Base-by-base conservation (phyloP, 495 filamentous ascomycete genomes). In the Paragyromitra xinjiangensis region DNA sequence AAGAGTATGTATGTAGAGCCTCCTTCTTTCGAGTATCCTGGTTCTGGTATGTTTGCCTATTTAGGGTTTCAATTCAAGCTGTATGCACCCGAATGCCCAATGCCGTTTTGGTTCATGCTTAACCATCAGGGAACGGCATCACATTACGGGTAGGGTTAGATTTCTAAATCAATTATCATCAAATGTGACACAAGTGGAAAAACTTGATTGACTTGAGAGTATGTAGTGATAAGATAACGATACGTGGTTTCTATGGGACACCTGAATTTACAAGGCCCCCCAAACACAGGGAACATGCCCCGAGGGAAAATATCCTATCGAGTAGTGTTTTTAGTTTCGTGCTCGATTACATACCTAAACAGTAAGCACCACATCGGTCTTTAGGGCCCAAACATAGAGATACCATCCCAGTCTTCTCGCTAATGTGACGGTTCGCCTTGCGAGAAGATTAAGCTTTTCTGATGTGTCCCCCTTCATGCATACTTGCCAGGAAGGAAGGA, bases 341-440 rank as follows among this genome's bases (percentile, higher is more conserved):
- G 12, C 29, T n/a, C 29, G 29, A 39, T 39, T 39, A 39, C 14
- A 37, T 16, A 3, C n/a, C n/a, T 63, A 19, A n/a, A 63, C 7
- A 3, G 6, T 22, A 26, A 11, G 39, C 37, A 42, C n/a, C 1
- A 58, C 22, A 29, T 58, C 50, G 19, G 50, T 0, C 8, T 8
- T 19, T n/a, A 24, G 19, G 3, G 16, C 56, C 12, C 6, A 63
- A 19, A 9, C 11, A n/a, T 42, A 2, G 16, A 26, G 19, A 19
- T 58, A 44, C 29, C 42, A 50, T 62, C 19, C 19, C 26, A 24
- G 34, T 42, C 34, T 34, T 70, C 67, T 58, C n/a, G 63, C 22
- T 61, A 71, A 71, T 71, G 42, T 51, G 68, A 62, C 16, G 11
- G 53, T 34, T 69, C 53, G 37, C 65, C 40, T 26, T 61, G 53